Evolutionary conservation across 805 yeast species (phyloP).

Genomic region (Metschnikowia cerradonensis): DNA sequence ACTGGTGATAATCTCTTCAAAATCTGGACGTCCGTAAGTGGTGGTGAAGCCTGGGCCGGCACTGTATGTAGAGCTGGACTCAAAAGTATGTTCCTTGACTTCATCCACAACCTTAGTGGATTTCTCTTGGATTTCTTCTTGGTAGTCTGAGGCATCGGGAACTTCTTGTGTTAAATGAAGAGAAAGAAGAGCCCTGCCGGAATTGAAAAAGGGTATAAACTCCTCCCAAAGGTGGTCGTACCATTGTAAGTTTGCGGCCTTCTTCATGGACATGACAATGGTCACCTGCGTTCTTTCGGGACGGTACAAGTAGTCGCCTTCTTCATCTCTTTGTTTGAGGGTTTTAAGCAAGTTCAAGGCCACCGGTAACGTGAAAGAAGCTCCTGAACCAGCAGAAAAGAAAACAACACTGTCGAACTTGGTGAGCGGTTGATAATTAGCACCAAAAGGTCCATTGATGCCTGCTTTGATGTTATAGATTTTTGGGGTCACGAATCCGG

Average conservation of each 20-base stretch:
- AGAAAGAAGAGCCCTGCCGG: conserved; percentile 23
- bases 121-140: conserved; percentile 5
- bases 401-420: conserved; percentile 40
- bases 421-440: conserved; percentile 35
- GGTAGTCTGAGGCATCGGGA: conserved; percentile 4
- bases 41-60: conserved; percentile 4
- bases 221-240: conserved; percentile 30
- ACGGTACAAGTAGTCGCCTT: conserved; percentile 31
- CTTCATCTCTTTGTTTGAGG: conserved; percentile 23
- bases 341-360: conserved; percentile 37
- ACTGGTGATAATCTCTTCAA: conserved; percentile 17
- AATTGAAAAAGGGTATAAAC: conserved; percentile 22
- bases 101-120: not conserved
- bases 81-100: not conserved
- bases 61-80: not conserved
- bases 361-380: conserved; percentile 43
- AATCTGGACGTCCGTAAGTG: conserved; percentile 18
- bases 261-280: conserved; percentile 32
- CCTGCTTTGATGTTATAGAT: conserved; percentile 29
- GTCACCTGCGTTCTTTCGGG: conserved; percentile 25
- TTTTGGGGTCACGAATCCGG: conserved; percentile 6
- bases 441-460: conserved; percentile 48
- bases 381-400: conserved; percentile 45
- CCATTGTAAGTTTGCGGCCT: conserved; percentile 30
- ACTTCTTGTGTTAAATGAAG: conserved; percentile 28